Conservation (phyloP, 2,329 filamentous ascomycete genomes). For the Diaporthe vaccinii region DNA sequence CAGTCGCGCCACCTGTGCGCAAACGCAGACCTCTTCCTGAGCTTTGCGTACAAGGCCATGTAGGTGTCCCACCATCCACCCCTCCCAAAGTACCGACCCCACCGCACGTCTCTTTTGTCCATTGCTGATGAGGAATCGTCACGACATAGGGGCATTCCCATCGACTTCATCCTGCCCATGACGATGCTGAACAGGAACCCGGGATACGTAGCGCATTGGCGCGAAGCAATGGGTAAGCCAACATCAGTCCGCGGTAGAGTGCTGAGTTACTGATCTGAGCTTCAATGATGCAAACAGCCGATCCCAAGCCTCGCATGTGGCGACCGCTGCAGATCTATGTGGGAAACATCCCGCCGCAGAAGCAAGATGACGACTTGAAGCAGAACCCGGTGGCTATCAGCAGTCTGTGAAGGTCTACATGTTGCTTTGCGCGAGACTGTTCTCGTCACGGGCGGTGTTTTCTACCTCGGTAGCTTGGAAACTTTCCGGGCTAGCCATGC, state of each 20-base stretch:
- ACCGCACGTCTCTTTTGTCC: background rate
- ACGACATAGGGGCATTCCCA: background rate
- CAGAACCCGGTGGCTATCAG: background rate
- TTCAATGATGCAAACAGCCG: background rate
- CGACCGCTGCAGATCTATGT: slow-evolving; percentile 16
- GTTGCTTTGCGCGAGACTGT: background rate
- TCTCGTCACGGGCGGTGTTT: no score
- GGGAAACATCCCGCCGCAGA: background rate
- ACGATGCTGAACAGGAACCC: slow-evolving; percentile 21
- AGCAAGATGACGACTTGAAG: background rate
- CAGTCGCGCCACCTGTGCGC: background rate
- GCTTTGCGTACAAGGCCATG: slow-evolving; percentile 27
- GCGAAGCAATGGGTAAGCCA: slow-evolving; percentile 1
- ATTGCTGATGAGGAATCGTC: background rate
- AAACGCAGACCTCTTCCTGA: slow-evolving; percentile 7
- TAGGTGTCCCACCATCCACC: background rate
- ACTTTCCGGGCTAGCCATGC: background rate
- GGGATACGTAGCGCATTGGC: slow-evolving; percentile 3
- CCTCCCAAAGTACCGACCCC: no score
- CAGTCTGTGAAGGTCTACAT: background rate
- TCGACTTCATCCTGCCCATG: slow-evolving; percentile 19
- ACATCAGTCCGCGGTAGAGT: no score
- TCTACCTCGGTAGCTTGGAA: background rate
- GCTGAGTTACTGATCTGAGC: background rate
- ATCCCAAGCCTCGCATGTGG: slow-evolving; percentile 20